A percentile compares a stretch with the other conserved stretches of the same genome.
These are phyloP conservation scores for Termitomyces sp. DNA, from an alignment of 768 basidiomycete species.

Conservation along the genomic window DNA sequence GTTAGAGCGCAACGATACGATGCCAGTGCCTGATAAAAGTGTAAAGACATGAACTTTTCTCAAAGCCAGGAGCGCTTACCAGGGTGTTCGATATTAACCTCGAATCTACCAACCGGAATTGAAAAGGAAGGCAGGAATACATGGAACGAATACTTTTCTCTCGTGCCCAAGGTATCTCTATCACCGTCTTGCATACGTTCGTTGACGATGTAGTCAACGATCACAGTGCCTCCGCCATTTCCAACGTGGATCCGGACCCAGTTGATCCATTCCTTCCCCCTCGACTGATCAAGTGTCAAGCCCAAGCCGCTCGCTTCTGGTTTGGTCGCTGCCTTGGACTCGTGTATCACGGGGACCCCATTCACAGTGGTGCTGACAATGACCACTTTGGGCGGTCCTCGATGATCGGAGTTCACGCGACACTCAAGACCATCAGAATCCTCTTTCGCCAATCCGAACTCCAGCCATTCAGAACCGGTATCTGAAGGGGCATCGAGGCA, in stretches of 20 bases:
- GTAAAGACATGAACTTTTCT: background rate
- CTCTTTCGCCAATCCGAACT: constrained; percentile 64
- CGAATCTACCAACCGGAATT: constrained; percentile 61
- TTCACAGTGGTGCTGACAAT: constrained; percentile 58
- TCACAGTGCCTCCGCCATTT: constrained; percentile 41
- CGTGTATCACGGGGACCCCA: constrained; percentile 58
- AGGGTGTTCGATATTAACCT: constrained; percentile 51
- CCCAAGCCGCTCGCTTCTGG: constrained; percentile 27
- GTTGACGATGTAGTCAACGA: constrained; percentile 66
- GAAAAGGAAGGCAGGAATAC: constrained; percentile 68
- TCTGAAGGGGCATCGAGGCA: constrained; percentile 51
- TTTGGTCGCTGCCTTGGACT: constrained; percentile 40
- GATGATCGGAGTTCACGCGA: constrained; percentile 7
- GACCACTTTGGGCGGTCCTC: constrained; percentile 38
- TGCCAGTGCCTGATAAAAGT: constrained; percentile 32
- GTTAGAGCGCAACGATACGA: constrained; percentile 46
- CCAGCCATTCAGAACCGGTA: constrained; percentile 65
- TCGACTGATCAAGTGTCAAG: constrained; percentile 47
- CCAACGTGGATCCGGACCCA: constrained; percentile 63
- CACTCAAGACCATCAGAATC: constrained; percentile 14
- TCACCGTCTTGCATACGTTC: constrained; percentile 15
- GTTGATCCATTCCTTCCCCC: constrained; percentile 52
- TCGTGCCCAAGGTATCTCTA: constrained; percentile 32
- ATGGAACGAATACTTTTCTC: constrained; percentile 27
- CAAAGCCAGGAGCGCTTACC: constrained; percentile 33